Evolutionary conservation across 192 early-diverging fungal species (phyloP), one percentile per base, ranked within the genome.

Genomic region (Coemansia sp.): DNA sequence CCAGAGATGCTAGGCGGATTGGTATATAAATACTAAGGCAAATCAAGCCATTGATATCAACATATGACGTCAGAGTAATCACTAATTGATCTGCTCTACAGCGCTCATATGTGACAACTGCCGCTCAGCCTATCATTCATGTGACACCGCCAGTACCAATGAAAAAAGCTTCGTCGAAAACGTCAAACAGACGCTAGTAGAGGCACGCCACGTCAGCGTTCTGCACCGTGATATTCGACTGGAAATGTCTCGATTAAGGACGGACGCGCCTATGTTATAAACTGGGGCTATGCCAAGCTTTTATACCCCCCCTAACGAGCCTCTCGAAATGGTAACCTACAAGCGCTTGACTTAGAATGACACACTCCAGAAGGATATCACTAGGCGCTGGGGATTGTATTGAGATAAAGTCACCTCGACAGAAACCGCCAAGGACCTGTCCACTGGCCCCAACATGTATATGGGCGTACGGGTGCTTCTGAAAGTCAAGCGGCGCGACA

Each of bases 381-480:
- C 57, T 33, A 29, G 9, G 24, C n/a, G 51, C 40, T 62, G 53
- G 34, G 1, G 29, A 6, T 3, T 74, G 21, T 36, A 50, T 41
- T 14, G 44, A 10, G 21, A 42, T 1, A 9, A 13, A n/a, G 53
- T 68, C 2, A 31, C 19, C 3, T 1, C 6, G 1, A 54, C 31
- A 5, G 31, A 57, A 6, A 27, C 13, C 8, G n/a, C n/a, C 3
- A 46, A 54, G 6, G 17, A 57, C 54, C 8, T 21, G 3, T 19
- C 14, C 10, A 67, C 57, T 1, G 44, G 44, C 2, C 50, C 42
- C 0, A 27, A 3, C 2, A 8, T 34, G 17, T 67, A 60, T 17
- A 67, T 67, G 56, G 60, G 66, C 33, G 37, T 60, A 6, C 66
- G 45, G 39, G 35, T 67, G n/a, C 53, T 73, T 19, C 60, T 34